Conservation (phyloP, 192 early-diverging fungal species). For the Coemansia sp. region DNA sequence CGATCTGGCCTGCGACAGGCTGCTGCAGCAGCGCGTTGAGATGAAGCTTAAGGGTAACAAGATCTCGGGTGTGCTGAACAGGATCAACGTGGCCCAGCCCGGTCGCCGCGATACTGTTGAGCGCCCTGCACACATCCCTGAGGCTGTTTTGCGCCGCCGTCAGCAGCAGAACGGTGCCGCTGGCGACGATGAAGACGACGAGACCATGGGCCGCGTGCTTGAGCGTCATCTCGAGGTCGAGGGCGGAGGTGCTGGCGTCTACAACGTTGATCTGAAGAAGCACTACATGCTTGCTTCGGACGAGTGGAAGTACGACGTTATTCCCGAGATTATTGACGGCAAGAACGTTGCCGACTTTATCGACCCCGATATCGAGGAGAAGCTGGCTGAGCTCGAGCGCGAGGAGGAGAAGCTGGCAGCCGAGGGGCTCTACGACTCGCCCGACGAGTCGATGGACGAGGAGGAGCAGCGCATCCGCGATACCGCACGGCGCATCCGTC, state of each 20-base stretch:
- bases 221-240: constrained; percentile 91
- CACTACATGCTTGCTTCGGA: constrained; percentile 76
- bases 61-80: constrained; percentile 90
- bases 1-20: constrained; percentile 89
- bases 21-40: constrained; percentile 90
- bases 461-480: constrained; percentile 78
- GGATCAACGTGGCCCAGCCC: constrained; percentile 92
- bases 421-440: constrained; percentile 90
- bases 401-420: constrained; percentile 95
- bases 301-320: constrained; percentile 96
- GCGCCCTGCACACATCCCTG: constrained; percentile 83
- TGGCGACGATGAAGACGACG: constrained; percentile 78
- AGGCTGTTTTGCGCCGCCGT: constrained; percentile 60
- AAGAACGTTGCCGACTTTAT: constrained; percentile 99
- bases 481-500: constrained; percentile 77
- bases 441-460: constrained; percentile 66
- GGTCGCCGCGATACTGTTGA: constrained; percentile 77
- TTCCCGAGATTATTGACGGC: constrained; percentile 98
- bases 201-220: constrained; percentile 55
- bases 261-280: constrained; percentile 93
- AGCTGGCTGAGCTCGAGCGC: constrained; percentile 89
- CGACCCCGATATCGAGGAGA: constrained; percentile 96
- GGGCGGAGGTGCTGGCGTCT: constrained; percentile 94
- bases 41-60: constrained; percentile 91
- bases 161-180: constrained; percentile 47